Evolutionary conservation across 768 basidiomycete species (phyloP).

Genomic region (Lactarius vividus): DNA sequence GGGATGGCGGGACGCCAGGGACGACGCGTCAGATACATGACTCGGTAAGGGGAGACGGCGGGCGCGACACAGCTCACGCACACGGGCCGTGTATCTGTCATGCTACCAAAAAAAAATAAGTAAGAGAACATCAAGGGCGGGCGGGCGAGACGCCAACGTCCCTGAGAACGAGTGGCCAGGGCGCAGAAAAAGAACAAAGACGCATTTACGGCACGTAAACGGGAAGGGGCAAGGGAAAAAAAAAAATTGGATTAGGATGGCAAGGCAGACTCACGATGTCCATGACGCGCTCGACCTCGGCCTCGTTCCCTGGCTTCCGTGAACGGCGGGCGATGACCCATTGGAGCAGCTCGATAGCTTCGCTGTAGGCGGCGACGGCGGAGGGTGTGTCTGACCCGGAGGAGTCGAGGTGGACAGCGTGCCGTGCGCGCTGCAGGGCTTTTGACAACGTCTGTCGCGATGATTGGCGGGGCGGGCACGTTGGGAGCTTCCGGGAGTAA

Average conservation of each 20-base stretch:
- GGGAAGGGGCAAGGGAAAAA: background rate
- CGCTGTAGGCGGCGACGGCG: slow-evolving; percentile 10
- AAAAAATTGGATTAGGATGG: too few relatives aligned
- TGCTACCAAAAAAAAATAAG: slow-evolving; percentile 6
- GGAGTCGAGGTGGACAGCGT: slow-evolving; percentile 12
- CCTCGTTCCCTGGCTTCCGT: background rate
- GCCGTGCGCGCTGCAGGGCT: slow-evolving; percentile 13
- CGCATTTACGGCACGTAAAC: background rate
- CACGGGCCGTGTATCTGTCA: slow-evolving; percentile 11
- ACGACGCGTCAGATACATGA: slow-evolving; percentile 4
- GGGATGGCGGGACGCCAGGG: background rate
- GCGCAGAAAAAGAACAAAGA: background rate
- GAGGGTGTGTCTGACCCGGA: background rate
- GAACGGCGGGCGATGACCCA: slow-evolving; percentile 30
- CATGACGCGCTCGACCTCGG: slow-evolving; percentile 14
- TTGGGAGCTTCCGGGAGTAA: background rate
- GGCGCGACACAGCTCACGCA: slow-evolving; percentile 10
- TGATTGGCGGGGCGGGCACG: background rate
- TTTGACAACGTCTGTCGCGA: slow-evolving; percentile 10
- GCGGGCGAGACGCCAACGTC: background rate
- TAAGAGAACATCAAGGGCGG: too few relatives aligned
- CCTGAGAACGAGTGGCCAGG: background rate
- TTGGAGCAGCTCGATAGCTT: slow-evolving; percentile 42
- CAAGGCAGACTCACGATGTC: slow-evolving; percentile 12
- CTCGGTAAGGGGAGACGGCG: background rate